Percentiles rank a stretch among this genome's conserved stretches.
Evolutionary conservation across 371 early-diverging fungal genomes (phyloP).

Genomic region (Apophysomyces ossiformis): DNA sequence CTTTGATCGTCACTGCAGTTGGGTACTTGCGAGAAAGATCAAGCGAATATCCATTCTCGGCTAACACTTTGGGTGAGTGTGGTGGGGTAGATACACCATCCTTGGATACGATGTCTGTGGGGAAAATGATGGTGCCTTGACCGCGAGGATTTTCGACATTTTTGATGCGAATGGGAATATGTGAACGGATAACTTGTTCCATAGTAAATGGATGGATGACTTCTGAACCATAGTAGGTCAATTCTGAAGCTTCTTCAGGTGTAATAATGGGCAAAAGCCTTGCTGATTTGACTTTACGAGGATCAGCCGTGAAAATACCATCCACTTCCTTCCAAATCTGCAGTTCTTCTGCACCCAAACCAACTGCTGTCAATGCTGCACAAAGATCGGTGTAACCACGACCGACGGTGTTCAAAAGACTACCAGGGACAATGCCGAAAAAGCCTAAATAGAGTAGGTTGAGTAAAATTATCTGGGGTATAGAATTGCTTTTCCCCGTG

Average conservation of each 20-base stretch:
- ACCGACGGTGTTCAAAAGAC: slow-evolving; percentile 89
- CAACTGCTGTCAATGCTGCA: slow-evolving; percentile 95
- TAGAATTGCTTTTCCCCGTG: neutral
- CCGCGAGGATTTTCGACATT: slow-evolving; percentile 94
- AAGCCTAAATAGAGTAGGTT: slow-evolving; percentile 61
- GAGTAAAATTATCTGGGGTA: too few relatives aligned
- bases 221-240: slow-evolving; percentile 97
- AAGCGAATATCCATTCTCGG: slow-evolving; percentile 74
- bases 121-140: slow-evolving; percentile 92
- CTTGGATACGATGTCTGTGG: slow-evolving; percentile 55
- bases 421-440: slow-evolving; percentile 96
- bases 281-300: slow-evolving; percentile 95
- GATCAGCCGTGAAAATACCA: slow-evolving; percentile 98
- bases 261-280: slow-evolving; percentile 88
- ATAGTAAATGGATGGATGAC: slow-evolving; percentile 99
- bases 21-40: slow-evolving; percentile 81
- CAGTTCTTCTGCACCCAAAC: slow-evolving; percentile 83
- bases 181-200: slow-evolving; percentile 96
- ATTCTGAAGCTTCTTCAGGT: slow-evolving; percentile 98
- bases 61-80: slow-evolving; percentile 68
- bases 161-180: slow-evolving; percentile 97
- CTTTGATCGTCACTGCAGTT: slow-evolving; percentile 98
- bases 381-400: slow-evolving; percentile 98
- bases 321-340: slow-evolving; percentile 99
- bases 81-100: slow-evolving; percentile 59